phyloP scores from a whole-genome alignment of 2,329 filamentous ascomycete genomes.

The Incumbomyces delicatus region DNA sequence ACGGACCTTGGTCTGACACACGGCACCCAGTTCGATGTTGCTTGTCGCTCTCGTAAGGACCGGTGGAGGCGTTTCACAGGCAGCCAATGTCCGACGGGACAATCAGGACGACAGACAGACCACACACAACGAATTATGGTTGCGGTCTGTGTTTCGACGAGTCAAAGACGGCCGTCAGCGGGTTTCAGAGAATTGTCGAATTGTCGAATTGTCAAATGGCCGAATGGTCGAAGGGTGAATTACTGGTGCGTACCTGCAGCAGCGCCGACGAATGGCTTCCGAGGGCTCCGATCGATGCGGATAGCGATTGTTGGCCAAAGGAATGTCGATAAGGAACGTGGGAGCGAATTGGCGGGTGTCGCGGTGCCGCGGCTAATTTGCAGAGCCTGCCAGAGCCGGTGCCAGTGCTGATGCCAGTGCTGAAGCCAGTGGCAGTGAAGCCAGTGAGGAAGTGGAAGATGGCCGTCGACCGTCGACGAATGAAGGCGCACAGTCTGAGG shows the following conservation, averaged over 20 bases:
- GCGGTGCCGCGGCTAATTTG: conserved; percentile 5
- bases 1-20: too few species aligned
- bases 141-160: conserved; percentile 3
- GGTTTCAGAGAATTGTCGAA: conserved; percentile 4
- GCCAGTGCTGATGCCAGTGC: too few species aligned
- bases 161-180: not conserved
- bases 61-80: too few species aligned
- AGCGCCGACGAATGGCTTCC: not conserved
- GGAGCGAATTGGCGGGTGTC: conserved; percentile 1
- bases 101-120: too few species aligned
- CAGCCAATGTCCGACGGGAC: too few species aligned
- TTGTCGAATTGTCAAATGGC: too few species aligned
- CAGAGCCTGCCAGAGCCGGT: not conserved
- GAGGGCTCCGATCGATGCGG: not conserved
- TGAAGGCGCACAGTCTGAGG: not conserved
- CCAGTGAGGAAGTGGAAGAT: too few species aligned
- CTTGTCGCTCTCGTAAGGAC: too few species aligned
- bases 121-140: too few species aligned
- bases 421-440: too few species aligned
- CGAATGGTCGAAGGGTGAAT: too few species aligned
- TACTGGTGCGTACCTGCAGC: conserved; percentile 6
- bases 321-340: conserved; percentile 6
- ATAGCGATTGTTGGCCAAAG: not conserved
- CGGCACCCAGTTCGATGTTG: too few species aligned
- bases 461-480: conserved; percentile 4